Evolutionary conservation across 2,329 filamentous ascomycete genomes (phyloP).

Genomic region (Amauroascus verrucosus): DNA sequence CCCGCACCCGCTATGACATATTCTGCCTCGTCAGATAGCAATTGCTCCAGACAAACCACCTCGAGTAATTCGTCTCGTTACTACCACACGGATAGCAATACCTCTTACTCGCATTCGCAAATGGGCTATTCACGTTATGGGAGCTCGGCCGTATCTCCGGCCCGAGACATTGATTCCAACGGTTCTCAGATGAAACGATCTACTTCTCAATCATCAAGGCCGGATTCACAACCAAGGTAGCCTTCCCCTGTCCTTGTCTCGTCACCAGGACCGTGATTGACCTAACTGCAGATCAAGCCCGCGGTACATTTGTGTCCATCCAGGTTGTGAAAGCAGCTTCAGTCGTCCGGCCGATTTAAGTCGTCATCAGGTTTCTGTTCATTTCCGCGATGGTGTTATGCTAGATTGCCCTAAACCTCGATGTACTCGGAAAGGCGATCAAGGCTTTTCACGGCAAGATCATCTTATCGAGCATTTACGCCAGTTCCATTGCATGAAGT

Average conservation of each 20-base stretch:
- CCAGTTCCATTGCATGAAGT: conserved; percentile 44
- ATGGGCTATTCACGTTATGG: conserved; percentile 1
- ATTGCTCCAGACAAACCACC: conserved; percentile 14
- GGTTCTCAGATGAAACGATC: conserved; percentile 3
- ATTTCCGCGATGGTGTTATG: conserved; percentile 31
- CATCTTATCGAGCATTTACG: conserved; percentile 49
- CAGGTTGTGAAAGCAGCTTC: conserved; percentile 28
- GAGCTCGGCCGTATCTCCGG: neutral
- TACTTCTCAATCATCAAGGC: conserved; percentile 4
- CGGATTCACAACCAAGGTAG: conserved; percentile 4
- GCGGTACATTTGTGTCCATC: conserved; percentile 19
- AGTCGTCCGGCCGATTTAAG: conserved; percentile 41
- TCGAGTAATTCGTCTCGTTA: conserved; percentile 14
- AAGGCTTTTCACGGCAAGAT: conserved; percentile 48
- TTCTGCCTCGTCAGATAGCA: conserved; percentile 18
- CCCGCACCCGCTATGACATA: conserved; percentile 17
- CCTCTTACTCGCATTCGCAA: neutral
- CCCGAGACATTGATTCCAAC: neutral
- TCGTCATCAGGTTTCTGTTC: conserved; percentile 40
- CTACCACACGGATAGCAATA: conserved; percentile 6
- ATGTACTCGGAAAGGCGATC: conserved; percentile 38
- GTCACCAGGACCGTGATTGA: neutral
- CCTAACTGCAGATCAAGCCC: conserved; percentile 10
- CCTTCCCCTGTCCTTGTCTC: neutral
- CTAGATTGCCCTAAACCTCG: conserved; percentile 37